These are phyloP conservation scores for Vanderwaltozyma verrucispora DNA, from an alignment of 805 yeast genomes.

Conservation along the genomic window DNA sequence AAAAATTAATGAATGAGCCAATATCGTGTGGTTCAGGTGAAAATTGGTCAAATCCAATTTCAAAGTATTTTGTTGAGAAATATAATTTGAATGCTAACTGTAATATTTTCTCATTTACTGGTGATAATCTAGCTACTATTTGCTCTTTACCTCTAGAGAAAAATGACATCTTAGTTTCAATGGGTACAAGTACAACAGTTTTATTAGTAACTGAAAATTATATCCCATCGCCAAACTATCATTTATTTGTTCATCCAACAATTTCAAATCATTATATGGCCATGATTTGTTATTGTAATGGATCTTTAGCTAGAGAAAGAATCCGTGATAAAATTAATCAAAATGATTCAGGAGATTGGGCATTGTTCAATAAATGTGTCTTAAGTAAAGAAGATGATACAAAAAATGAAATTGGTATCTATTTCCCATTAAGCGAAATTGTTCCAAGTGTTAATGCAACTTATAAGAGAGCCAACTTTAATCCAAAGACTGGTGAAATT, in stretches of 20 bases:
- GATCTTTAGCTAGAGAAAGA: constrained; percentile 75
- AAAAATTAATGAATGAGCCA: constrained; percentile 29
- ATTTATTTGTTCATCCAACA: constrained; percentile 80
- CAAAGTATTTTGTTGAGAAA: constrained; percentile 49
- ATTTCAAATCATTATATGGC: constrained; percentile 74
- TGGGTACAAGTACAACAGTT: constrained; percentile 91
- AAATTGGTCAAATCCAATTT: constrained; percentile 37
- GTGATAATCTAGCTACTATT: constrained; percentile 85
- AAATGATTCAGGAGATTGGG: constrained; percentile 40
- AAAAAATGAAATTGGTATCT: constrained; percentile 54
- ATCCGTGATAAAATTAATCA: constrained; percentile 46
- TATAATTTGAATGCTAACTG: constrained; percentile 56
- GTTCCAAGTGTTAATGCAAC: constrained; percentile 72
- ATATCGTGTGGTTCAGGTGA: constrained; percentile 34
- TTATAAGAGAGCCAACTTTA: constrained; percentile 41
- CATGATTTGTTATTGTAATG: constrained; percentile 90
- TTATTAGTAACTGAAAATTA: constrained; percentile 69
- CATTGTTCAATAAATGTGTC: constrained; percentile 43
- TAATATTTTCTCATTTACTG: constrained; percentile 66
- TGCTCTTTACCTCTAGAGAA: constrained; percentile 67
- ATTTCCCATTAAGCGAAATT: constrained; percentile 85
- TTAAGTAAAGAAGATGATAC: constrained; percentile 27
- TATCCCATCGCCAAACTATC: constrained; percentile 72
- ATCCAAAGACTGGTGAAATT: constrained; percentile 21
- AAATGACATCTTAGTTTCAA: constrained; percentile 67